Conservation (phyloP, 768 basidiomycete genomes). For the Pleurotus cornucopiae region DNA sequence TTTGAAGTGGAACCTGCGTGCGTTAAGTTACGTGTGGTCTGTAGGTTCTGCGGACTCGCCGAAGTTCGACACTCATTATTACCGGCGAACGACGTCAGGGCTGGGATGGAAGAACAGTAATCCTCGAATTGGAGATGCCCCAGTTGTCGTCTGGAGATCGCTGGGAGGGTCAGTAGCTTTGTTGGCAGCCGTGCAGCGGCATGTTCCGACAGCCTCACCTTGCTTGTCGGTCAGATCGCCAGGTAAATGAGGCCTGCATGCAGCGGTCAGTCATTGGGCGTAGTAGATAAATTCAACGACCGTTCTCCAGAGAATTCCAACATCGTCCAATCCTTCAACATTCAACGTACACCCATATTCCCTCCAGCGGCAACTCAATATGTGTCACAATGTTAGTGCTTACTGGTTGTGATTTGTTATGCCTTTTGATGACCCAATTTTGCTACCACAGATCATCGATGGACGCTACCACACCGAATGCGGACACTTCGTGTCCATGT, state of each 20-base stretch:
- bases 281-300: constrained; percentile 10
- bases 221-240: constrained; percentile 23
- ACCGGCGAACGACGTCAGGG: background rate
- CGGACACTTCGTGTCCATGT: constrained; percentile 70
- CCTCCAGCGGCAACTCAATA: constrained; percentile 22
- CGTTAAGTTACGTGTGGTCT: background rate
- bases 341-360: background rate
- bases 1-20: background rate
- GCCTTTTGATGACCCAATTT: background rate
- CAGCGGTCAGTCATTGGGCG: constrained; percentile 16
- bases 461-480: constrained; percentile 69
- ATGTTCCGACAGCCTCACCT: constrained; percentile 38
- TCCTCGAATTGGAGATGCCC: background rate
- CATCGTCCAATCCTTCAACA: background rate
- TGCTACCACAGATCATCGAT: constrained; percentile 56
- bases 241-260: constrained; percentile 40
- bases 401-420: constrained; percentile 7
- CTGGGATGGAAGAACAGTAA: background rate
- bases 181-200: constrained; percentile 17
- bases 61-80: background rate
- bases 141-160: constrained; percentile 9
- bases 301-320: background rate
- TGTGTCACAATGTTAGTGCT: constrained; percentile 72
- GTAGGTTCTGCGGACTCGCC: background rate
- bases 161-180: constrained; percentile 5